Percentiles rank a stretch among this genome's conserved stretches.
Evolutionary conservation across 1,284 basidiomycete species (phyloP).

Genomic region (Puccinia novopanici): DNA sequence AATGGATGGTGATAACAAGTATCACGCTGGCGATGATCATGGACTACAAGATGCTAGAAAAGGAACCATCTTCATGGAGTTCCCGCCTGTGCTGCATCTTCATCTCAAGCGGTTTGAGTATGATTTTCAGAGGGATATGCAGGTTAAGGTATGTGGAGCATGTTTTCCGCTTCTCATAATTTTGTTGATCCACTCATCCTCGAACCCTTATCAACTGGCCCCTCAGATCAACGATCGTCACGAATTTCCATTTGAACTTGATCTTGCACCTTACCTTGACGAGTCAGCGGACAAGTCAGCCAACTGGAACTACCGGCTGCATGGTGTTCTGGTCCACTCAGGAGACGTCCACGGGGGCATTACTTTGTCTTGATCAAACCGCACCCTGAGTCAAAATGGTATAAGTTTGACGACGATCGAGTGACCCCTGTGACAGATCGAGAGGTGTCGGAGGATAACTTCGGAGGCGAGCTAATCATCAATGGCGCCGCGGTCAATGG

Average conservation of each 20-base stretch:
- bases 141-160: slow-evolving; percentile 76
- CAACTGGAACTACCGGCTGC: slow-evolving; percentile 89
- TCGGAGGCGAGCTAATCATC: slow-evolving; percentile 80
- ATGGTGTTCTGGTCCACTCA: slow-evolving; percentile 97
- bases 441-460: slow-evolving; percentile 98
- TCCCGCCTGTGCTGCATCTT: slow-evolving; percentile 97
- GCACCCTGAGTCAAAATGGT: slow-evolving; percentile 89
- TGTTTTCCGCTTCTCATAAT: background rate
- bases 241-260: slow-evolving; percentile 98
- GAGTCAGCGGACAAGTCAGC: slow-evolving; percentile 74
- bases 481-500: slow-evolving; percentile 61
- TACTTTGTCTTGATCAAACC: slow-evolving; percentile 99
- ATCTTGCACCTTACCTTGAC: slow-evolving; percentile 88
- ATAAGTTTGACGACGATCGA: slow-evolving; percentile 98
- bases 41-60: slow-evolving; percentile 98
- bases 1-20: slow-evolving; percentile 98
- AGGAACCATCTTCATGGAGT: slow-evolving; percentile 95
- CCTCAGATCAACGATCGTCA: slow-evolving; percentile 92
- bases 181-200: slow-evolving; percentile 28
- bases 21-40: slow-evolving; percentile 87
- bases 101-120: slow-evolving; percentile 99
- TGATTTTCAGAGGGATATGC: slow-evolving; percentile 95
- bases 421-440: slow-evolving; percentile 97
- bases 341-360: slow-evolving; percentile 98
- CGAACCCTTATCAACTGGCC: background rate